Base-by-base conservation (phyloP, 805 yeast species). In the Dipodascus albidus region DNA sequence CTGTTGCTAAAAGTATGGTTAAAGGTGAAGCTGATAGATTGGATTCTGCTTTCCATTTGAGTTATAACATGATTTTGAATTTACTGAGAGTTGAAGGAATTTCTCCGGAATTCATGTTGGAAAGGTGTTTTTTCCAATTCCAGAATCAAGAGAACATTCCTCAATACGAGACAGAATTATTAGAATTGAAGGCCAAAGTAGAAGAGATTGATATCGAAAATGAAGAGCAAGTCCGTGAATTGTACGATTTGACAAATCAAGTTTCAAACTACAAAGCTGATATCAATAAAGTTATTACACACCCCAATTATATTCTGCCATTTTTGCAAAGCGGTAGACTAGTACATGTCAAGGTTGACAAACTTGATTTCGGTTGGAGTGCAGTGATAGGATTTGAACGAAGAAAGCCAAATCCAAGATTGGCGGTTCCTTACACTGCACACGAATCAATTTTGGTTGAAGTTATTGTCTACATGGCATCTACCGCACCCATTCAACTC, bases 1-100 rank as follows among this genome's bases (percentile, higher is more conserved):
- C 90, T 62, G 96, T 93, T 47, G 99, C 99, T 20, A 93, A 93
- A 67, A 97, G 98, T 1, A 93, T 93, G 99, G 99, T 93, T 21
- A 91, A 91, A 68, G 99, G 99, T 65, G 96, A 89, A 65, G 97
- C 99, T 31, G 99, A 93, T 70, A 77, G 99, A 60, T 77, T 93
- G 55, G 98, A 93, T 65, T 91, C 98, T 20, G 98, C 99, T 0
- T 93, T 93, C 78, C 99, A 93, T 67, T 73, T 93, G 57, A 97
- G 98, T 22, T 93, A 93, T 70, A 93, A 93, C 67, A 93, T 93
- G 99, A 87, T 68, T 55, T 77, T 93, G 69, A 93, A 93, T 67
- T 75, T 93, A 67, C 81, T 93, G 85, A 81, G 99, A 65, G 99
- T 93, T 15, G 99, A 93, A 70, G 99, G 99, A 55, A 87, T 93